Evolutionary conservation across 306 rosid genomes (phyloP).

Genomic region (Casuarina cunninghamiana): DNA sequence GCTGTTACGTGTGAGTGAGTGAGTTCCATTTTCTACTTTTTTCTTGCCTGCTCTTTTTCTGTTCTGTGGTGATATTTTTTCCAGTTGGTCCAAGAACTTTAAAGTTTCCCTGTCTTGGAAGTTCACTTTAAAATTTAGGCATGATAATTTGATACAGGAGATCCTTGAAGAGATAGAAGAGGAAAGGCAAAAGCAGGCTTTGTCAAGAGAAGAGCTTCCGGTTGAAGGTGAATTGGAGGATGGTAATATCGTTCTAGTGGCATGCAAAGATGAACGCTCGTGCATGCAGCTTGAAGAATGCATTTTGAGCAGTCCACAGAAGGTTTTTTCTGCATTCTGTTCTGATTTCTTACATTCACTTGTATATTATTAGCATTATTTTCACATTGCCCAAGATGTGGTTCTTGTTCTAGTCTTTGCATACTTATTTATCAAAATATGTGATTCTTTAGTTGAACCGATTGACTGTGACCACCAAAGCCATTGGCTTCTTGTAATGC

Average conservation of each 20-base stretch:
- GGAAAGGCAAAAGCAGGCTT: constrained; percentile 58
- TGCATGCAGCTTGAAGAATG: constrained; percentile 92
- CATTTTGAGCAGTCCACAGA: constrained; percentile 55
- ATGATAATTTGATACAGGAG: constrained; percentile 54
- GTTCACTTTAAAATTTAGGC: constrained; percentile 25
- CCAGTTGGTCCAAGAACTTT: constrained; percentile 2
- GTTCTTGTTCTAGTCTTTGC: neutral
- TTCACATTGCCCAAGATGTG: constrained; percentile 5
- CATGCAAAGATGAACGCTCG: constrained; percentile 93
- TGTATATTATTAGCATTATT: neutral
- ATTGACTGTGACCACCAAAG: constrained; percentile 4
- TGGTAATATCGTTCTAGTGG: constrained; percentile 79
- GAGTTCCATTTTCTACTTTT: constrained; percentile 61
- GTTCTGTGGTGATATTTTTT: constrained; percentile 16
- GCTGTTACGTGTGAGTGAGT: constrained; percentile 99
- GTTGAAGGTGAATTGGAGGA: constrained; percentile 51
- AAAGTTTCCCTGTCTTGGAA: constrained; percentile 23
- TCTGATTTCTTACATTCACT: constrained; percentile 4
- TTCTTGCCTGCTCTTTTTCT: neutral
- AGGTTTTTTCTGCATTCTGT: constrained; percentile 44
- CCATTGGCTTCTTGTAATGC: neutral
- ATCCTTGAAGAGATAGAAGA: constrained; percentile 93
- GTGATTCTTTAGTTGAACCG: constrained; percentile 9
- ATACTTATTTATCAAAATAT: constrained; percentile 1
- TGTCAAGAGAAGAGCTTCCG: constrained; percentile 45